Percentiles rank a stretch among this genome's conserved stretches.
Evolutionary conservation across 1,284 basidiomycete species (phyloP).

Genomic region (Agaricales sp.): DNA sequence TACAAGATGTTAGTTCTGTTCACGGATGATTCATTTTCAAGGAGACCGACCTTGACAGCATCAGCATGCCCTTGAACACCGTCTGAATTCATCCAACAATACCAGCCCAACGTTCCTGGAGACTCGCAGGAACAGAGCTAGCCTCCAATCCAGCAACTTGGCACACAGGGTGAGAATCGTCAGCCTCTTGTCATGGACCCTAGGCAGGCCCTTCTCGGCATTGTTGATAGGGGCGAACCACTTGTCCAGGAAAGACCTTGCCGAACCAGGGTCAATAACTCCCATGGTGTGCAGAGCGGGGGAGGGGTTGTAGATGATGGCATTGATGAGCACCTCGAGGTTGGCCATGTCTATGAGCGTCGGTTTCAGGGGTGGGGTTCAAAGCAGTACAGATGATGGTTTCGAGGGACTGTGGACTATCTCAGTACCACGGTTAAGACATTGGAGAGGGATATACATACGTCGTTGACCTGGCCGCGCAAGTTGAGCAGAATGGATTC

Average conservation of each 20-base stretch:
- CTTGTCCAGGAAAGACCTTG: constrained; percentile 66
- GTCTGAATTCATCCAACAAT: constrained; percentile 62
- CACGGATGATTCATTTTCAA: no score
- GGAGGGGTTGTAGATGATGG: constrained; percentile 77
- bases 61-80: constrained; percentile 69
- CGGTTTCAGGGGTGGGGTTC: constrained; percentile 48
- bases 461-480: constrained; percentile 68
- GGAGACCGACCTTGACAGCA: constrained; percentile 53
- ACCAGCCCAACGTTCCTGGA: constrained; percentile 63
- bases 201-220: constrained; percentile 48
- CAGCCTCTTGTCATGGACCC: constrained; percentile 90
- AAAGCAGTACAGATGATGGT: constrained; percentile 55
- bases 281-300: constrained; percentile 74
- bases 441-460: constrained; percentile 22
- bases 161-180: constrained; percentile 68
- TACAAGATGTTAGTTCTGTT: no score
- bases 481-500: constrained; percentile 79
- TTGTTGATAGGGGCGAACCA: constrained; percentile 69
- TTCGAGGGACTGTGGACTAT: constrained; percentile 13
- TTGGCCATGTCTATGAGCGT: constrained; percentile 65
- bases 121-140: constrained; percentile 39
- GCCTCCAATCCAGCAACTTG: constrained; percentile 64
- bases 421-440: not conserved
- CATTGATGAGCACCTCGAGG: constrained; percentile 76
- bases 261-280: constrained; percentile 39